Evolutionary conservation across 495 filamentous ascomycete genomes (phyloP).

Genomic region (Neurospora sp.): DNA sequence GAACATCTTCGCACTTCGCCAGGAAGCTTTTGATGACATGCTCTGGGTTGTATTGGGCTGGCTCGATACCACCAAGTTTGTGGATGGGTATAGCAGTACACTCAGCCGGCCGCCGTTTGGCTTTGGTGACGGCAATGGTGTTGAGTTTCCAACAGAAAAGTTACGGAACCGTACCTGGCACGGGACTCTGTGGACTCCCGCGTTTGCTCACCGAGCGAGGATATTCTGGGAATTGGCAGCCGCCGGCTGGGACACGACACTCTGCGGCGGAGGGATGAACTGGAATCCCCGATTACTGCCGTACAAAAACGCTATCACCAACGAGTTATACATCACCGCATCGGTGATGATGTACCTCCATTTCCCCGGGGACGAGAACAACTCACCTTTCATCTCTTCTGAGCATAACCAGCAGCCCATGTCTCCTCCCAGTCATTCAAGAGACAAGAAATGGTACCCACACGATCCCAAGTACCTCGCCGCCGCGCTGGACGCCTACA

Average conservation of each 20-base stretch:
- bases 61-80: constrained; percentile 74
- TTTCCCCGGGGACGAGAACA: constrained; percentile 70
- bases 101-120: constrained; percentile 2
- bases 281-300: constrained; percentile 78
- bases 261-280: constrained; percentile 85
- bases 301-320: constrained; percentile 98
- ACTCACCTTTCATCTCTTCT: constrained; percentile 49
- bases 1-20: constrained; percentile 62
- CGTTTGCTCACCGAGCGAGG: constrained; percentile 78
- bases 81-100: constrained; percentile 46
- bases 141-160: constrained; percentile 1
- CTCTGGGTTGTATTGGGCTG: constrained; percentile 93
- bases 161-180: constrained; percentile 47
- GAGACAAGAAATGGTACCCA: constrained; percentile 17
- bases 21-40: constrained; percentile 90
- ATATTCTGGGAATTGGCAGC: constrained; percentile 81
- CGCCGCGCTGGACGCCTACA: constrained; percentile 67
- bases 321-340: constrained; percentile 79
- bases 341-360: constrained; percentile 85
- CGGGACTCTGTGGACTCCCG: constrained; percentile 61
- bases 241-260: constrained; percentile 67
- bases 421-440: background rate
- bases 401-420: background rate
- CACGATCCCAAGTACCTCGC: constrained; percentile 58
- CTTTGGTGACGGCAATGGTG: background rate